Base-by-base conservation (phyloP, 805 yeast species). In the Lipomyces spencermartinsiae region DNA sequence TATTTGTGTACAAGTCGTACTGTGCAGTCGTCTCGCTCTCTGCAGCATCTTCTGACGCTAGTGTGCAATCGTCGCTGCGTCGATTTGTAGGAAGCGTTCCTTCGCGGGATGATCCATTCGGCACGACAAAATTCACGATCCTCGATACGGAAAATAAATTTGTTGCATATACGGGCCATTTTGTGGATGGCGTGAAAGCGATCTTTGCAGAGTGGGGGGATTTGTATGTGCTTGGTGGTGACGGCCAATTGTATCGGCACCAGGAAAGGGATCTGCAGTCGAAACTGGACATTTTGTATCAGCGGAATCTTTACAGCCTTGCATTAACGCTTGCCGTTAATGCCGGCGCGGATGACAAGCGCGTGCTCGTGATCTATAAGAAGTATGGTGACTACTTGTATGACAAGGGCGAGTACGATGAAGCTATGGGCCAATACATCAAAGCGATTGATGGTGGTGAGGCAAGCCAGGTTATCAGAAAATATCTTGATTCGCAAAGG, bases 381-480 rank as follows among this genome's bases (percentile, higher is more conserved):
- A 80, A 83, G 57, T 91, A 87, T 75, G 99, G 92, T 5, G 93
- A 92, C 70, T 85, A 82, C 74, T 82, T 92, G 1, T 93, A 89
- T 74, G 83, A 83, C 0, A 87, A 85, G 71, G 90, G 86, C 49
- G 89, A 89, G 58, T 85, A 80, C 55, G 86, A 85, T 2, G 92
- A 86, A 8, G 91, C 98, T 0, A 86, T 92, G 71, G 82, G 84
- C n/a, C 89, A 90, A 70, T 95, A 89, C 74, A 83, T 90, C n/a
- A 84, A 81, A 31, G 84, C 88, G 2, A 75, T 87, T n/a, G 80
- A 79, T 35, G 70, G 83, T 1, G 87, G 87, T 0, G 86, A 87
- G 62, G 85, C 93, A 1, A 90, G 94, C 76, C 91, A 88, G 67
- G 86, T 93, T 2, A 91, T 94, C 22, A 85, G 91, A 56, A 89